phyloP scores from a whole-genome alignment of 1,284 basidiomycete genomes.

The Marasmius sp. region DNA sequence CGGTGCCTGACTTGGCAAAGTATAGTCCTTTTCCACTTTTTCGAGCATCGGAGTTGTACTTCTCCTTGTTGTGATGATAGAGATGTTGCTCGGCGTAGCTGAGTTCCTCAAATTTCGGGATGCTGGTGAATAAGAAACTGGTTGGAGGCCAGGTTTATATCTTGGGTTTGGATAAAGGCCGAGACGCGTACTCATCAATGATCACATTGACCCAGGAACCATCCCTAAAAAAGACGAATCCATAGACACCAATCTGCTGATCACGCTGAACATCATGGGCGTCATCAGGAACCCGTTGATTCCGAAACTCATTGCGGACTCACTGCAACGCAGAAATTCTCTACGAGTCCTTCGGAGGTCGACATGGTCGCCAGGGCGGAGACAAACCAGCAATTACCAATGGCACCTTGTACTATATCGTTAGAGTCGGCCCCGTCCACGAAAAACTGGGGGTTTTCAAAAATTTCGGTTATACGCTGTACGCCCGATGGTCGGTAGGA shows the following conservation, averaged over 20 bases:
- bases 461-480: slow-evolving; percentile 44
- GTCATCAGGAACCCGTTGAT: not conserved
- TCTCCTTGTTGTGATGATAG: slow-evolving; percentile 28
- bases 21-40: slow-evolving; percentile 26
- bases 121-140: slow-evolving; percentile 24
- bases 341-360: slow-evolving; percentile 38
- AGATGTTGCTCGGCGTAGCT: slow-evolving; percentile 15
- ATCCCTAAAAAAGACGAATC: slow-evolving; percentile 38
- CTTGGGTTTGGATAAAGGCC: not conserved
- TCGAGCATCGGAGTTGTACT: slow-evolving; percentile 24
- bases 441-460: slow-evolving; percentile 44
- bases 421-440: slow-evolving; percentile 34
- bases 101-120: slow-evolving; percentile 28
- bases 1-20: slow-evolving; percentile 25
- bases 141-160: not conserved
- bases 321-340: slow-evolving; percentile 51
- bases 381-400: slow-evolving; percentile 52
- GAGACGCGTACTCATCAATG: slow-evolving; percentile 32
- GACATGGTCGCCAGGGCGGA: slow-evolving; percentile 46
- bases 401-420: slow-evolving; percentile 44
- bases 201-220: slow-evolving; percentile 34
- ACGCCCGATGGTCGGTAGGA: slow-evolving; percentile 40
- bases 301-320: slow-evolving; percentile 13
- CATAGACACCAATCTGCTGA: slow-evolving; percentile 38
- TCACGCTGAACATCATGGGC: slow-evolving; percentile 18